Evolutionary conservation across 2,329 filamentous ascomycete genomes (phyloP), one percentile per base, ranked within the genome.

Genomic region (Zopfia rhizophila): DNA sequence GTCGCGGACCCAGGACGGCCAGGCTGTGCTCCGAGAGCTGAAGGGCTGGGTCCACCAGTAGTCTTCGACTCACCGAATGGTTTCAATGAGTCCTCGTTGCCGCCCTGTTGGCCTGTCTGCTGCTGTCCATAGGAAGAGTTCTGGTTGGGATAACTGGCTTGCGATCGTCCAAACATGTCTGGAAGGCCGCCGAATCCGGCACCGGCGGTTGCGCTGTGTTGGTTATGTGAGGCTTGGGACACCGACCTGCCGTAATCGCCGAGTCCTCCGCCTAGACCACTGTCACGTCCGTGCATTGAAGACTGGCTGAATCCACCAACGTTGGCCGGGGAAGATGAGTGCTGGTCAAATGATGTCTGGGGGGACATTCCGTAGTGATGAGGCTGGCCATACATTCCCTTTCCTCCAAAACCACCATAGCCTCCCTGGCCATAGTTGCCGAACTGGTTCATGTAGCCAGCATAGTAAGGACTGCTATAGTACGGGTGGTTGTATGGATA

Each of bases 321-420:
- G 51, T 83, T 86, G 23, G 82, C 84, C 8, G 85, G 84, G 16
- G 85, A 85, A 12, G 84, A 82, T 2, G 82, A 81, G 64, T 88
- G 82, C 55, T 79, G 75, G 31, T 88, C 85, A 58, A 83, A 86
- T 7, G 82, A 82, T 27, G 75, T 74, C 48, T 80, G 78, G 14
- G 77, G 75, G 50, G 76, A 77, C 73, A 81, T 80, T 48, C 75
- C 76, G 65, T 86, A 88, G 56, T 85, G 82, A 56, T 81, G 78
- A 28, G 83, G 82, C 58, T 85, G 84, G 22, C 78, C 82, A 60
- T 87, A 87, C 81, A 85, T 84, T 56, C 77, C 79, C 54, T 78
- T 81, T 57, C 82, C 81, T 33, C 78, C 79, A 48, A 82, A 84
- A 25, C 75, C 76, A 53, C 75, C 74, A 53, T 79, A 79, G 21